Base-by-base conservation (phyloP, 257 asterid genomes). In the Apocynum venetum region DNA sequence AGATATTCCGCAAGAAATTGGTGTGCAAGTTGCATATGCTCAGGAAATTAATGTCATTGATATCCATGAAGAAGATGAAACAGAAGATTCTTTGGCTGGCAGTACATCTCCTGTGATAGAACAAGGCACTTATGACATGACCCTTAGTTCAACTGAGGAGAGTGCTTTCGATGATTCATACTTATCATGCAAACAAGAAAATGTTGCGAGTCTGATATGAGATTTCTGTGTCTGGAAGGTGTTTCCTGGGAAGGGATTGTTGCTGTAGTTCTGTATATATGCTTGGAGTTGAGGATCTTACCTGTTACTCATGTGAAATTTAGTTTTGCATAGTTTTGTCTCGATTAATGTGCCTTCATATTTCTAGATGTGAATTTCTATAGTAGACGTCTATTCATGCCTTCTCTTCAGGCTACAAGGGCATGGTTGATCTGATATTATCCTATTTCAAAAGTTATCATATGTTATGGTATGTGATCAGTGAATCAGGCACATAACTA, bases 161-260 rank as follows among this genome's bases (percentile, higher is more conserved):
- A 80, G 17, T 79, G 86, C 72, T 69, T 56, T 57, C 46, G 38
- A 40, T 20, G 81, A 64, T 73, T 78, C 80, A 8, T 60, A 19
- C 41, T 57, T 77, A 75, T 71, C 85, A 47, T 75, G 84, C 80
- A 80, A 78, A 83, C 80, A 78, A 31, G 85, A 88, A 47, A 78
- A 84, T 77, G 65, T 77, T n/a, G 77, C 43, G 7, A 84, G 89
- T 80, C 92, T 90, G 67, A 87, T 92, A n/a, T 91, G 83, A 86
- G 67, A 25, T 48, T 70, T 51, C 72, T 36, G 25, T 61, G 25
- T 31, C 71, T 46, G n/a, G 77, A 35, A 47, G 64, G 64, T 46
- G 49, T 2, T 46, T 6, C 4, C 3, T 2, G 47, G 43, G 10
- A 4, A 57, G n/a, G 56, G 12, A 1, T 64, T 60, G 46, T 8